Conservation (phyloP, 2,329 filamentous ascomycete genomes). For the Neofusicoccum cordaticola region DNA sequence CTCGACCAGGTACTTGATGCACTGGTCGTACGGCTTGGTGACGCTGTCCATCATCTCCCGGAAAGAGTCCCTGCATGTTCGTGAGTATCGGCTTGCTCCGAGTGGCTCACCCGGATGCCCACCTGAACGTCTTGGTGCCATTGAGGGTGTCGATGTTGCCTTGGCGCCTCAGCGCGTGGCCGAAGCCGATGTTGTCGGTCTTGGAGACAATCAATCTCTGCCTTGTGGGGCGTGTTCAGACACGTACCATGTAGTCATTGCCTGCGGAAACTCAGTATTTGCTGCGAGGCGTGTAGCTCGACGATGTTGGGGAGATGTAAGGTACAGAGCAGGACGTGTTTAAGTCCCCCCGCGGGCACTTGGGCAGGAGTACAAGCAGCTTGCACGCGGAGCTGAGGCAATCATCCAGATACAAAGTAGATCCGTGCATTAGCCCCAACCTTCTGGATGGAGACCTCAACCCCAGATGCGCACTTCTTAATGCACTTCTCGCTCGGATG, state of each 20-base stretch:
- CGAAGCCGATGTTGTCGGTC: conserved; percentile 91
- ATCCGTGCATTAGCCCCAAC: too few relatives aligned
- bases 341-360: too few relatives aligned
- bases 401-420: too few relatives aligned
- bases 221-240: neutral
- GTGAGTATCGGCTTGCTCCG: neutral
- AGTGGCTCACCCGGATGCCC: conserved; percentile 18
- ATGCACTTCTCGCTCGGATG: too few relatives aligned
- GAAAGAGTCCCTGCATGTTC: conserved; percentile 65
- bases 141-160: conserved; percentile 76
- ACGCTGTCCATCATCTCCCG: conserved; percentile 89
- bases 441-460: too few relatives aligned
- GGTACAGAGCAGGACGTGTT: too few relatives aligned
- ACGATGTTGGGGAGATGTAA: too few relatives aligned
- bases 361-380: too few relatives aligned
- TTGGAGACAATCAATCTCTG: conserved; percentile 54
- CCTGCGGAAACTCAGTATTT: conserved; percentile 38
- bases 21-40: conserved; percentile 74
- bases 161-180: conserved; percentile 64
- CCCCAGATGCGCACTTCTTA: too few relatives aligned
- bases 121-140: conserved; percentile 69
- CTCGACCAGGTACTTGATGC: conserved; percentile 71
- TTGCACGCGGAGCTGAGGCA: too few relatives aligned
- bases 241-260: conserved; percentile 62
- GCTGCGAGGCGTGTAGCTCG: neutral